These are phyloP conservation scores for Camellia sinensis DNA, from an alignment of 148 eudicot species.

Conservation along the genomic window DNA sequence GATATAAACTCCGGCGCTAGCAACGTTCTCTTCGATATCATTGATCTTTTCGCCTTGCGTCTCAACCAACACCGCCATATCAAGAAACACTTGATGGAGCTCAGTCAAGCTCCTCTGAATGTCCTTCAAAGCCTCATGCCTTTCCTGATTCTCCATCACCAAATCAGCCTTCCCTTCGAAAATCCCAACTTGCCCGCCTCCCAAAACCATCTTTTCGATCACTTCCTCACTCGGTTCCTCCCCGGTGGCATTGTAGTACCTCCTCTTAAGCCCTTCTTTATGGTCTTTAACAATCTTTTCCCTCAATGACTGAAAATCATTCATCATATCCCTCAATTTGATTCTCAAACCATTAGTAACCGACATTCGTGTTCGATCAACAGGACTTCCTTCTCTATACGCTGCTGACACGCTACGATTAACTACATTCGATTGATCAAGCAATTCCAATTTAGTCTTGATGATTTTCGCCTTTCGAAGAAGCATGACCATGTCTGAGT, in stretches of 20 bases:
- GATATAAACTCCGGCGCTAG: neutral
- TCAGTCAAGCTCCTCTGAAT: conserved; percentile 20
- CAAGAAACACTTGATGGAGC: conserved; percentile 21
- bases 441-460: conserved; percentile 14
- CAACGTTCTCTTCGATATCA: conserved; percentile 11
- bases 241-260: conserved; percentile 18
- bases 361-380: conserved; percentile 15
- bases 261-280: conserved; percentile 18
- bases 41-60: conserved; percentile 18
- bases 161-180: conserved; percentile 20
- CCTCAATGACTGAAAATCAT: conserved; percentile 17
- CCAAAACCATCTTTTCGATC: conserved; percentile 17
- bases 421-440: conserved; percentile 10
- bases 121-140: conserved; percentile 10
- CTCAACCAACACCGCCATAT: conserved; percentile 21
- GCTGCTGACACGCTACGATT: neutral
- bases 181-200: conserved; percentile 5
- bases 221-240: conserved; percentile 13
- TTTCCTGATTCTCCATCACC: conserved; percentile 20
- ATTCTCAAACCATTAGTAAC: conserved; percentile 20
- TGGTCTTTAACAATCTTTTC: conserved; percentile 14
- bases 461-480: conserved; percentile 21
- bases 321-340: conserved; percentile 15
- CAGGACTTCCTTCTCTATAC: conserved; percentile 8
- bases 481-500: conserved; percentile 19